Evolutionary conservation across 345 rosid species (phyloP), one percentile per base, ranked within the genome.

Genomic region (Pistacia atlantica): DNA sequence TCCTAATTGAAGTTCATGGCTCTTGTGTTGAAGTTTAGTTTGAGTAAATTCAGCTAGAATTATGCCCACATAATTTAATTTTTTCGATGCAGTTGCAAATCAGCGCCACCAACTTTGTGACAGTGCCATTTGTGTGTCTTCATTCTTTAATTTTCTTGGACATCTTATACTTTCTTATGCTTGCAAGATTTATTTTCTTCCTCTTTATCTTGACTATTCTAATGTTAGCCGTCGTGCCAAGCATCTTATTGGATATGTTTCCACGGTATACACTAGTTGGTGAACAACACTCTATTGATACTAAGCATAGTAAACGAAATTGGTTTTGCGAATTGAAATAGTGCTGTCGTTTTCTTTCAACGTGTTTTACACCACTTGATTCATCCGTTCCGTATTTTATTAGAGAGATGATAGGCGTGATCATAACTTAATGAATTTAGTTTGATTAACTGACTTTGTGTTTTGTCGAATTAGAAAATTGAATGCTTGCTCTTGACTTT

Each of bases 151-250:
- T 12, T 64, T 65, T 74, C 65, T 68, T 3, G 25, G 59, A 74
- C 71, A 65, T 62, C 74, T 71, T 69, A 33, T 22, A 5, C 56
- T 33, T 31, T n/a, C 52, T 67, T 72, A 55, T 67, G 75, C 83
- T 62, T 74, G 73, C 76, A 35, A 76, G 71, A 72, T 73, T 69
- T 49, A 17, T 70, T 56, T 54, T 63, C 28, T 67, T 31, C 74
- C 38, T 25, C 51, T 6, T 38, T 2, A 20, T 67, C 37, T 20
- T 58, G 37, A 71, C 17, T 57, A 46, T 56, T 57, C 52, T 57
- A 57, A 38, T 14, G 0, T 7, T 51, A 49, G 11, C 16, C 18
- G 49, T 49, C n/a, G 1, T 48, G 9, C 46, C 55, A 72, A 28
- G 16, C 28, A 48, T 55, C 33, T n/a, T 38, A 51, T 31, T 31